Percentiles rank a stretch among this genome's conserved stretches.
These are phyloP conservation scores for Cercospora zeae-maydis DNA, from an alignment of 2,329 filamentous ascomycete genomes.

Conservation along the genomic window DNA sequence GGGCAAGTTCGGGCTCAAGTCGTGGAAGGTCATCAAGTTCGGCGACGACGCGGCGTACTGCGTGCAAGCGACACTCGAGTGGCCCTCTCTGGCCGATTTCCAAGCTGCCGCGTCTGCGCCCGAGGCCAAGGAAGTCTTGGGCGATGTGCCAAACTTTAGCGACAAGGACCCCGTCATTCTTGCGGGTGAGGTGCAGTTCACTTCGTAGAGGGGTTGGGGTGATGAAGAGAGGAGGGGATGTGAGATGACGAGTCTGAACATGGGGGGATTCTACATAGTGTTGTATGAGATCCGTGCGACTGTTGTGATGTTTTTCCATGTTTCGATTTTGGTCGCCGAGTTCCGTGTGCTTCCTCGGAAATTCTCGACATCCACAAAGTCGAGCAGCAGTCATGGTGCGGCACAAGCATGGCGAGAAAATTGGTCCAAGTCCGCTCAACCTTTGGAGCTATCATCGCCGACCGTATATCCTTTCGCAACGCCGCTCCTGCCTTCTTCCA, in stretches of 20 bases:
- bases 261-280: not conserved
- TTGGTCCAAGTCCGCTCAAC: too few species aligned
- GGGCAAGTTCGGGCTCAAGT: slow-evolving; percentile 33
- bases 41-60: slow-evolving; percentile 31
- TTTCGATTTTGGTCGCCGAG: too few species aligned
- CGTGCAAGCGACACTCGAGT: slow-evolving; percentile 38
- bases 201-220: slow-evolving; percentile 2
- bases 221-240: not conserved
- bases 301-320: not conserved
- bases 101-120: slow-evolving; percentile 27
- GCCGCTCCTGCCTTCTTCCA: slow-evolving; percentile 84
- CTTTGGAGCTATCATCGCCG: slow-evolving; percentile 48
- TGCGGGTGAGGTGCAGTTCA: slow-evolving; percentile 29
- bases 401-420: too few species aligned
- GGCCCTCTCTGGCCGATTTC: slow-evolving; percentile 29
- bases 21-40: slow-evolving; percentile 35
- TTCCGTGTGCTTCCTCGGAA: too few species aligned
- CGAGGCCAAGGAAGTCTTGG: slow-evolving; percentile 31
- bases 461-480: slow-evolving; percentile 85
- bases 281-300: too few species aligned
- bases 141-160: slow-evolving; percentile 37
- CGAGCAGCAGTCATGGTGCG: too few species aligned
- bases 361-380: too few species aligned
- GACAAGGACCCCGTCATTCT: slow-evolving; percentile 37
- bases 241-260: not conserved